Evolutionary conservation across 306 rosid species (phyloP), one percentile per base, ranked within the genome.

Genomic region (Fagus crenata): DNA sequence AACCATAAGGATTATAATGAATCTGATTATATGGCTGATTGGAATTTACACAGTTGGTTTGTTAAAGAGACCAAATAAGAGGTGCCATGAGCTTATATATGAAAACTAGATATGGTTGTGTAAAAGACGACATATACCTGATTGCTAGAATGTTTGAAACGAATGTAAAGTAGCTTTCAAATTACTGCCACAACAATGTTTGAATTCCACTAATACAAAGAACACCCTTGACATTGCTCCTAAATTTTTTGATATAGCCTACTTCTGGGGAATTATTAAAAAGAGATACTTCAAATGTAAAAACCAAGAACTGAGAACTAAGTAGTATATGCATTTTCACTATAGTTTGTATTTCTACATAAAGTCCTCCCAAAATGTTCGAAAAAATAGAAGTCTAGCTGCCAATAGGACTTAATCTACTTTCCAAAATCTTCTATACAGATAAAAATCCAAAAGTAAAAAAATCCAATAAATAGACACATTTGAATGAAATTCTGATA

Each of bases 141-240:
- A 58, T 75, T 37, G 68, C 8, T 69, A 64, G 33, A 61, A 49
- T 61, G 53, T 32, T 81, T 67, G 41, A 70, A 70, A 49, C 33
- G 15, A 39, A 33, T 15, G 39, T 6, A 22, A 41, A 31, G 49
- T 31, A 61, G 33, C 51, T 60, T 49, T 37, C 67, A 60, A 63
- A 9, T 61, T 3, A 14, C 7, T 1, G 22, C n/a, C 11, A 63
- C 37, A 18, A 6, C 60, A 11, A 13, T 58, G 60, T 17, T 53
- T 13, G 22, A n/a, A 40, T 18, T 22, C 64, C 35, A 59, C 40
- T 49, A 58, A 65, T 39, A 39, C 7, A 46, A 13, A 56, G 22
- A 55, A 67, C 11, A 15, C 12, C 42, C 61, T 17, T 36, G 58
- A 36, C 51, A 68, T 2, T 7, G 46, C 42, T 58, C 75, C 67